Conservation (phyloP, 495 filamentous ascomycete species). For the Tuber indicum region DNA sequence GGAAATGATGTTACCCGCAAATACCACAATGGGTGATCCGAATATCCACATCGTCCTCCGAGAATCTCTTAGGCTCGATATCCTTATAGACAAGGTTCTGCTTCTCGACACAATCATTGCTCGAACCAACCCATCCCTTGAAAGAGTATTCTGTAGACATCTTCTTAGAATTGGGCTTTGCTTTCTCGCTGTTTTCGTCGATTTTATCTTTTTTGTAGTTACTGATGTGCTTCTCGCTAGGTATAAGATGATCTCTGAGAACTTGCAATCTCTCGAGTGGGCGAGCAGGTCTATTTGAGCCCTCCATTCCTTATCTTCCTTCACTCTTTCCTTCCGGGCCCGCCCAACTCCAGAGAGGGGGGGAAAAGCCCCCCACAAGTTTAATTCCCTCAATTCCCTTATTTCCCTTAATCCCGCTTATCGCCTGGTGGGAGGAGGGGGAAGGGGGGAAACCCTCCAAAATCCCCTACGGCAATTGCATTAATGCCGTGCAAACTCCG, state of each 20-base stretch:
- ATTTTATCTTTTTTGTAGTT: background rate
- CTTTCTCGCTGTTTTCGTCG: background rate
- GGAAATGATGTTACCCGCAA: constrained; percentile 52
- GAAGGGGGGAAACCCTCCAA: background rate
- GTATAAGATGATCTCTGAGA: constrained; percentile 1
- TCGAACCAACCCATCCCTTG: constrained; percentile 72
- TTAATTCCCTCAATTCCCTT: background rate
- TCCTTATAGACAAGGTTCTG: constrained; percentile 66
- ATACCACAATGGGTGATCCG: constrained; percentile 76
- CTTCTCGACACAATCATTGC: constrained; percentile 50
- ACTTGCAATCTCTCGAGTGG: background rate
- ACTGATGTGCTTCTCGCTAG: background rate
- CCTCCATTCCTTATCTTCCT: background rate
- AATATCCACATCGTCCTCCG: constrained; percentile 71
- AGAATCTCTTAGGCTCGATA: constrained; percentile 72
- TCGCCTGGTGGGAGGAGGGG: background rate
- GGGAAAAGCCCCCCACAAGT: background rate
- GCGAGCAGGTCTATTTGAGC: constrained; percentile 19
- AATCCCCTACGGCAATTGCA: background rate
- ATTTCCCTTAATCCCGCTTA: background rate
- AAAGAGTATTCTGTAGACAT: constrained; percentile 53
- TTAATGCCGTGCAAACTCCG: background rate
- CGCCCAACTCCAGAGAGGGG: background rate
- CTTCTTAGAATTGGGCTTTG: background rate
- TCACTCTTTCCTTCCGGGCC: background rate